Base-by-base conservation (phyloP, 2,329 filamentous ascomycete genomes). In the Thielaviopsis euricoi region DNA sequence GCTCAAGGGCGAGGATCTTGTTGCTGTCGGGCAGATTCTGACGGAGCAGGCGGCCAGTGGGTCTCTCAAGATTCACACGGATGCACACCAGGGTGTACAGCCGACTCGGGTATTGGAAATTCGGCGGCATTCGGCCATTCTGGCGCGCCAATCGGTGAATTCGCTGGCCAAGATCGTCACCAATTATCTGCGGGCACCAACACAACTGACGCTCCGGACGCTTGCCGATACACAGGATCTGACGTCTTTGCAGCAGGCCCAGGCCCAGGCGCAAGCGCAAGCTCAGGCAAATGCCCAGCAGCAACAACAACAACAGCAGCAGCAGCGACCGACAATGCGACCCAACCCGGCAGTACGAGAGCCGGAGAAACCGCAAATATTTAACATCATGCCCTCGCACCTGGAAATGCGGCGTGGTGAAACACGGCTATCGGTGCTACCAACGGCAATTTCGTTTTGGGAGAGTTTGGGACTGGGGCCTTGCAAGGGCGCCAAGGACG, bases 371-470 rank as follows among this genome's bases (percentile, higher is more conserved):
- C 71, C 75, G 0, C 77, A 70, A 61, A 69, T 83, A 2, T 85
- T 85, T 62, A 73, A 76, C 48, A 79, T 93, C 1, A 77, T 79
- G 1, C 73, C 82, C 0, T 87, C 87, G 1, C 83, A 87, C 64
- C 72, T 93, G 43, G 82, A 87, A 62, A 74, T 94, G 12, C 82
- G 83, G 53, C 77, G 87, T 56, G 79, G 82, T 21, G 85, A 89
- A 46, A 76, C 77, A 1, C 79, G 78, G 53, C 77, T 89, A 58
- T 87, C 89, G 12, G 74, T 94, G 46, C 73, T 91, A 22, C 86
- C 88, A 1, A 80, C 87, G 0, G 85, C 86, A 0, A 72, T 91
- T 21, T 72, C 77, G 0, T 95, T 93, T 65, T 94, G 88, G 89
- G 87, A 93, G 66, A 82, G 83, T 52, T 72, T 94, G 19, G 86